Percentiles rank a stretch among this genome's conserved stretches.
Conservation (phyloP, 2,329 filamentous ascomycete genomes). For the Didymella arachidicola region DNA sequence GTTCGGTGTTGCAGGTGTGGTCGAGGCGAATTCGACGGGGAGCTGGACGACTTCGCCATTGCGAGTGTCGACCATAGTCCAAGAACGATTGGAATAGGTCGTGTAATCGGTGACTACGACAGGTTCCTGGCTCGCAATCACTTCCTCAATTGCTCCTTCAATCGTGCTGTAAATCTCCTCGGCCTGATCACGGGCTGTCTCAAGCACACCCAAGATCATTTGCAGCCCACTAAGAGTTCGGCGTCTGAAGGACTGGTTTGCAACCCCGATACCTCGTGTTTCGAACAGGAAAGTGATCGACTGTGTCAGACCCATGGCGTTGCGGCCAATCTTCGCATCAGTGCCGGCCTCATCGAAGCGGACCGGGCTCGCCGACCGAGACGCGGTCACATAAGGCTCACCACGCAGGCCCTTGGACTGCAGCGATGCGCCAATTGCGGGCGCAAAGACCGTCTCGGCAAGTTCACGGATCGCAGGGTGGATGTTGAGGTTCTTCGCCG, state of each 20-base stretch:
- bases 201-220: conserved; percentile 46
- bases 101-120: conserved; percentile 47
- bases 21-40: conserved; percentile 46
- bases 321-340: conserved; percentile 49
- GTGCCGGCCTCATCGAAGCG: conserved; percentile 46
- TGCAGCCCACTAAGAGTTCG: conserved; percentile 44
- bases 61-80: conserved; percentile 45
- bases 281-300: conserved; percentile 48
- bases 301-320: conserved; percentile 49
- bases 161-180: conserved; percentile 39
- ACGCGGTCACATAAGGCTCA: conserved; percentile 47
- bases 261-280: conserved; percentile 48
- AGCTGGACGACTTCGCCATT: conserved; percentile 44
- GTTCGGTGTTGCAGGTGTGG: conserved; percentile 47
- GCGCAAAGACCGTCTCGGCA: conserved; percentile 45
- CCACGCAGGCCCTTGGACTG: conserved; percentile 40
- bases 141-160: conserved; percentile 36
- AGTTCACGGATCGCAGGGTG: conserved; percentile 44
- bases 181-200: conserved; percentile 44
- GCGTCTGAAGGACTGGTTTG: conserved; percentile 46
- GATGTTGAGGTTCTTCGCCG: conserved; percentile 51
- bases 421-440: conserved; percentile 42
- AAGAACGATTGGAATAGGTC: conserved; percentile 39
- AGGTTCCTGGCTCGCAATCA: conserved; percentile 35
- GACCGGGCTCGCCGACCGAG: conserved; percentile 32